Evolutionary conservation across 2,329 filamentous ascomycete species (phyloP), one percentile per base, ranked within the genome.

Genomic region (Tolypocladium ophioglossoides): DNA sequence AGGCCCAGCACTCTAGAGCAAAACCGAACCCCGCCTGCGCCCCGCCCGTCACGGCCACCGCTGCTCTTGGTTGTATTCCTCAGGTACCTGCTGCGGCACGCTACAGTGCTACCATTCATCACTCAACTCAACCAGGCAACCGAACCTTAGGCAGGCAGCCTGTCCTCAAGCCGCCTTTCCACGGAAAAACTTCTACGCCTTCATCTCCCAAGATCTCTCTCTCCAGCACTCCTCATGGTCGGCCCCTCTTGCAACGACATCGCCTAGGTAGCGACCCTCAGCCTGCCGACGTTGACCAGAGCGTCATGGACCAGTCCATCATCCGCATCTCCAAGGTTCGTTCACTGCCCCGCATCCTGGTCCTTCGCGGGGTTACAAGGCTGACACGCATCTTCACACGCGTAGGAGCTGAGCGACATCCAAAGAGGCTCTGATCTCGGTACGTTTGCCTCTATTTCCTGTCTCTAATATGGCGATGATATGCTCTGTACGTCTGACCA

Each of bases 371-470:
- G 46, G 35, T n/a, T 48, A 39, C 39, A 27, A 55, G 46, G 52
- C 58, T 60, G 51, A 60, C 53, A 44, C 27, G 10, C 14, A 9
- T 8, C n/a, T 55, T 47, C 50, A 47, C 49, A 55, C 55, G 39
- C 46, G 35, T 58, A 94, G 87, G 92, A 96, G 74, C 80, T 96
- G 60, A 82, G 84, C 64, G 87, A 94, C 62, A 84, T 96, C 56
- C 89, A 96, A 69, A 86, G 86, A 68, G 86, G 83, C 58, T 81
- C 84, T 22, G 91, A 96, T 70, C 78, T 96, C 37, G 95, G 88
- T 92, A 78, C 64, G 84, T 70, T 56, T 51, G 16, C 35, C 44
- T 24, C 35, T 51, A 24, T 34, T 34, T 10, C 27, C 27, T 4
- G 44, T 20, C 44, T 32, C 9, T 8, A 4, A 7, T 9, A 5